Evolutionary conservation across 1,284 basidiomycete genomes (phyloP), one percentile per base, ranked within the genome.

Genomic region (Boletus smithii): DNA sequence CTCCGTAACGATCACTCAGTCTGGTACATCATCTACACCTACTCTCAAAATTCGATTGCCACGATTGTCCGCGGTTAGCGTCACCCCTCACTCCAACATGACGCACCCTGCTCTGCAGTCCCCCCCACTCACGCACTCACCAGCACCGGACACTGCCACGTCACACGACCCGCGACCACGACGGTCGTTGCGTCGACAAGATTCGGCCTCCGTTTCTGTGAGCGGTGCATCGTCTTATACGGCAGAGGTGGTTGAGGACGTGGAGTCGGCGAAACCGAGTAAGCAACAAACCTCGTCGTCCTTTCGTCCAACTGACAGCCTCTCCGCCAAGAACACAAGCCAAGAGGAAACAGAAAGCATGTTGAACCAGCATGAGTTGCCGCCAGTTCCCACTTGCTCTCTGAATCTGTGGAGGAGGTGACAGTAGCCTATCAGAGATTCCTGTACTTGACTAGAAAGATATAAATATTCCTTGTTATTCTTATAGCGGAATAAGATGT

Each of bases 1-100:
- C 10, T 65, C 63, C 11, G 57, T 68, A 33, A 67, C 63, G 1
- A 66, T 68, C 41, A 68, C 67, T 14, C 67, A 69, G 29, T 65
- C 63, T 3, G 46, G 49, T 22, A 51, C 63, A 38, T 67, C 63
- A 10, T 54, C 66, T 29, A 65, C 67, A 11, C 67, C 63, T 32
- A 66, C 65, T 20, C 60, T 66, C 23, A 66, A 68, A 54, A 66
- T 66, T 29, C 65, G 63, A 45, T 42, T 66, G 37, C 63, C 63
- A 34, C 63, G 63, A 41, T 42, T 65, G 29, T 60, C 64, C 18
- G 58, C 66, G 18, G 65, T 69, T 23, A 69, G 52, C 29, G 34
- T 52, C 9, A 51, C 61, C 26, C 44, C 54, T 31, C 62, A 63
- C 13, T 49, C 65, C 10, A 65, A 42, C 44, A 30, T 46, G 47